These are phyloP conservation scores for Epichloe festucae DNA, from an alignment of 2,329 filamentous ascomycete species.

Conservation along the genomic window DNA sequence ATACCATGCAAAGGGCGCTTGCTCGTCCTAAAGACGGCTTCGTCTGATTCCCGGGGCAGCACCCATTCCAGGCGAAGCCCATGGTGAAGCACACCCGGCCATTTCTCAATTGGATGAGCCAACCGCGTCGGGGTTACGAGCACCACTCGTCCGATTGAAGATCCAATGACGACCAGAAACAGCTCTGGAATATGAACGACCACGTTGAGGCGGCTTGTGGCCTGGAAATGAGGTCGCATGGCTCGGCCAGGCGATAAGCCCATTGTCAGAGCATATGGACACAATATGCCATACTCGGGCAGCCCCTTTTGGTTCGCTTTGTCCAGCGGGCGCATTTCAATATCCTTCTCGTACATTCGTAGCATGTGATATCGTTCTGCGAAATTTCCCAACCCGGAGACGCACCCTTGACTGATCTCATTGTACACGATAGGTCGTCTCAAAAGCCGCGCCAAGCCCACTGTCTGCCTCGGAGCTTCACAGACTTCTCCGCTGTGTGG, in stretches of 20 bases:
- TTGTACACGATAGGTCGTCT: slow-evolving; percentile 9
- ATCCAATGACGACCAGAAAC: slow-evolving; percentile 53
- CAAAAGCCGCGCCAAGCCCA: slow-evolving; percentile 12
- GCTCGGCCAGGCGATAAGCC: slow-evolving; percentile 11
- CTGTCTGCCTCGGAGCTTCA: slow-evolving; percentile 8
- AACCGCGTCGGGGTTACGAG: slow-evolving; percentile 43
- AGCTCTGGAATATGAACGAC: slow-evolving; percentile 53
- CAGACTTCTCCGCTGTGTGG: slow-evolving; percentile 19
- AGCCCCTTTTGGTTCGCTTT: slow-evolving; percentile 6
- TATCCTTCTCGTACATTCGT: slow-evolving; percentile 34
- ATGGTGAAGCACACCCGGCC: slow-evolving; percentile 16
- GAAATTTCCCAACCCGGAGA: slow-evolving; percentile 1
- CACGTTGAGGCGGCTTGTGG: slow-evolving; percentile 40
- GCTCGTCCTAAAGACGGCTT: slow-evolving; percentile 29
- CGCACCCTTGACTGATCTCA: background rate
- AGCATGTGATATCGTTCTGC: slow-evolving; percentile 24
- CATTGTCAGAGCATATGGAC: slow-evolving; percentile 17
- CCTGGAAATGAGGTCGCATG: slow-evolving; percentile 17
- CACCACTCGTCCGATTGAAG: slow-evolving; percentile 51
- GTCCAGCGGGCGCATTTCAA: slow-evolving; percentile 31
- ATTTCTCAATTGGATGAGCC: slow-evolving; percentile 12
- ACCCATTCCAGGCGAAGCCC: slow-evolving; percentile 42
- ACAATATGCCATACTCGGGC: slow-evolving; percentile 19
- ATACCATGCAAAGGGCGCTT: slow-evolving; percentile 50
- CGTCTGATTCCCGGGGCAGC: slow-evolving; percentile 33